These are phyloP conservation scores for Rhodotorula glutinis DNA, from an alignment of 1,284 basidiomycete genomes.

Conservation along the genomic window DNA sequence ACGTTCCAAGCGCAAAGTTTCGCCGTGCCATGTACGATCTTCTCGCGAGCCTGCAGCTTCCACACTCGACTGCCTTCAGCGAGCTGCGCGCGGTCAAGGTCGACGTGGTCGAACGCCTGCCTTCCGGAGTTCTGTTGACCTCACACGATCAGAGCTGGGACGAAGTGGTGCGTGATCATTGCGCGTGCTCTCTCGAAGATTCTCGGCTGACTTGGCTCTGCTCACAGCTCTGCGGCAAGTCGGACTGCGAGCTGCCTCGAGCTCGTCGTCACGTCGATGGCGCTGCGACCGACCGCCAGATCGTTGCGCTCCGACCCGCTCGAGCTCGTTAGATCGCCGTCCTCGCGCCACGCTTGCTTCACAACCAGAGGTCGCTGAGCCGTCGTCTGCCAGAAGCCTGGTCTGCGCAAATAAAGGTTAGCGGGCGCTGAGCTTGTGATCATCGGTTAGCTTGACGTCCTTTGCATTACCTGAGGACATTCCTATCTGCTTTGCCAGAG, in stretches of 20 bases:
- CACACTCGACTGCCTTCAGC: background rate
- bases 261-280: background rate
- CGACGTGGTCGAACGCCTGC: background rate
- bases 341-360: too few relatives aligned
- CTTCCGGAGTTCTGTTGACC: background rate
- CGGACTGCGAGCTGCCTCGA: background rate
- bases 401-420: too few relatives aligned
- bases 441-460: too few relatives aligned
- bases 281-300: too few relatives aligned
- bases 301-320: too few relatives aligned
- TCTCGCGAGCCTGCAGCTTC: background rate
- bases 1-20: background rate
- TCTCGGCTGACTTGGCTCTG: too few relatives aligned
- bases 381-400: too few relatives aligned
- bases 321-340: too few relatives aligned
- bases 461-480: too few relatives aligned
- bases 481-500: too few relatives aligned
- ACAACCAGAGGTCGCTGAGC: too few relatives aligned
- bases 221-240: background rate
- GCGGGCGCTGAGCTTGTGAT: too few relatives aligned
- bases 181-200: background rate
- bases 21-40: background rate
- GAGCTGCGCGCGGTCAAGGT: background rate
- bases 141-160: background rate
- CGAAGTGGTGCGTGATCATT: background rate